Evolutionary conservation across 2,329 filamentous ascomycete genomes (phyloP).

Genomic region (Fusarium abutilonis): DNA sequence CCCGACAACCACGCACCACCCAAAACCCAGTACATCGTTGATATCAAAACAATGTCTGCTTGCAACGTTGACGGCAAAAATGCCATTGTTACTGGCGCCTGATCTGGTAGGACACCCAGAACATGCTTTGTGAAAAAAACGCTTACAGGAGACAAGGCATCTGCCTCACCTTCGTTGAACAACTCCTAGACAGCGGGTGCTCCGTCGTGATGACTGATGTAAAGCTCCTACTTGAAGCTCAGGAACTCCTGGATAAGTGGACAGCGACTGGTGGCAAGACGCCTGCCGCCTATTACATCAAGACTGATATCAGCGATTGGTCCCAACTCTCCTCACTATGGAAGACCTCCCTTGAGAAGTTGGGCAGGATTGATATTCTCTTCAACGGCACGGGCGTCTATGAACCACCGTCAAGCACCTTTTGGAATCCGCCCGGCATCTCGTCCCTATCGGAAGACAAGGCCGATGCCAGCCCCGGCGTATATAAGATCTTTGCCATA

Average conservation of each 20-base stretch:
- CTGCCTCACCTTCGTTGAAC: constrained; percentile 6
- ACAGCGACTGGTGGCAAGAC: not conserved
- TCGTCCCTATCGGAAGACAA: constrained; percentile 33
- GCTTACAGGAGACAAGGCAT: not conserved
- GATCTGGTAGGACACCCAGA: constrained; percentile 10
- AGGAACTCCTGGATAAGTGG: not conserved
- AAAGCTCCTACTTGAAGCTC: constrained; percentile 7
- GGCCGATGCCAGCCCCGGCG: constrained; percentile 28
- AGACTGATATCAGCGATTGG: constrained; percentile 44
- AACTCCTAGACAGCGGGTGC: constrained; percentile 1
- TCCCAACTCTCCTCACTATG: constrained; percentile 41
- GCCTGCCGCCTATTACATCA: constrained; percentile 33
- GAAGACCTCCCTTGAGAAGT: constrained; percentile 54
- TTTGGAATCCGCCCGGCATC: constrained; percentile 45
- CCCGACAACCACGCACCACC: no score
- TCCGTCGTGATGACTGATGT: constrained; percentile 11
- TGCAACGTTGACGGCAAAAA: no score
- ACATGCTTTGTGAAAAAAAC: not conserved
- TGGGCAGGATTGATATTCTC: constrained; percentile 67
- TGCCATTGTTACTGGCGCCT: constrained; percentile 12
- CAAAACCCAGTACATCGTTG: no score
- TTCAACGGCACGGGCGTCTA: constrained; percentile 69
- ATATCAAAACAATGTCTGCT: no score
- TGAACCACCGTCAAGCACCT: constrained; percentile 43
- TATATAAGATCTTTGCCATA: constrained; percentile 42